These are phyloP conservation scores for Lepidium aucheri DNA, from an alignment of 345 rosid species.

Conservation along the genomic window DNA sequence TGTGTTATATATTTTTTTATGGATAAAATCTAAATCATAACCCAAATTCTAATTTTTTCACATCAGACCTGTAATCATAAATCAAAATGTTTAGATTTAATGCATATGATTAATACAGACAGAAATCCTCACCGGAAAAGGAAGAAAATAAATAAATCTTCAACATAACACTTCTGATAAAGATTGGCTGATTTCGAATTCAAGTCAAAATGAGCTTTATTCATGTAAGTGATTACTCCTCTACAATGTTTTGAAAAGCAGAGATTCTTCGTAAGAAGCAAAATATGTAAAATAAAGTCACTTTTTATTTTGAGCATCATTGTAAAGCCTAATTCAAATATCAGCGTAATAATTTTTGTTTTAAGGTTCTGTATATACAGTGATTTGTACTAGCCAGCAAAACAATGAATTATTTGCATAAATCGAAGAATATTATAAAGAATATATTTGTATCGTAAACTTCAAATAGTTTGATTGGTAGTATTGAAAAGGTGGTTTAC, in stretches of 20 bases:
- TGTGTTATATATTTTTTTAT: too few species aligned
- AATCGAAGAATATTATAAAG: neutral
- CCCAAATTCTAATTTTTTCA: too few species aligned
- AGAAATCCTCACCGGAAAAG: neutral
- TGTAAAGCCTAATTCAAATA: conserved; percentile 5
- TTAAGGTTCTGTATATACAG: neutral
- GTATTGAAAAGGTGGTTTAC: too few species aligned
- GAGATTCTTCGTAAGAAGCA: conserved; percentile 20
- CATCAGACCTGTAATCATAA: too few species aligned
- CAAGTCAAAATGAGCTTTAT: conserved; percentile 18
- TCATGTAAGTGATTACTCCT: conserved; percentile 1
- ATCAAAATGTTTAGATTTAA: too few species aligned
- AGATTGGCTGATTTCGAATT: conserved; percentile 17
- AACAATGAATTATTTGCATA: neutral
- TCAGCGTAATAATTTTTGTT: neutral
- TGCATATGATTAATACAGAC: neutral
- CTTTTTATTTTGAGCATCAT: conserved; percentile 10
- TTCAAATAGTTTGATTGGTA: too few species aligned
- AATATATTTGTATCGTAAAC: neutral
- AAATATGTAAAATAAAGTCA: neutral
- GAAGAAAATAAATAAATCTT: neutral
- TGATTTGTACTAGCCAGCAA: neutral
- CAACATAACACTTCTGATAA: neutral
- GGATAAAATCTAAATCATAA: too few species aligned
- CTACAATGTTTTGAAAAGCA: conserved; percentile 5